Percentiles rank a stretch among this genome's conserved stretches.
Conservation (phyloP, 148 eudicot genomes). For the Fagopyrum homotropicum region DNA sequence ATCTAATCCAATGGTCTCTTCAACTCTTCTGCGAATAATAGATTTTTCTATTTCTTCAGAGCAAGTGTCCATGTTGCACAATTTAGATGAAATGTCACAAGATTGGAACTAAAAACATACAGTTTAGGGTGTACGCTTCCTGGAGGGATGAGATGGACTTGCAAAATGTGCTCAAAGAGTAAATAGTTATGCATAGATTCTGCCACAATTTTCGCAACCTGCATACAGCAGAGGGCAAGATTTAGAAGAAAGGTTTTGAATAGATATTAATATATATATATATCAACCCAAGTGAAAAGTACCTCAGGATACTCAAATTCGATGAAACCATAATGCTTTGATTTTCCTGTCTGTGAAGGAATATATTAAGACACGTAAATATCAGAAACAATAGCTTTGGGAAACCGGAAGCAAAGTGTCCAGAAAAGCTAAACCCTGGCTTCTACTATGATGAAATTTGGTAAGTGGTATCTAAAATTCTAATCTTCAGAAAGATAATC, state of each 20-base stretch:
- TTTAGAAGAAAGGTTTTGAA: background rate
- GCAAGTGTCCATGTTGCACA: background rate
- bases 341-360: conserved; percentile 75
- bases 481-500: background rate
- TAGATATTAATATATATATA: background rate
- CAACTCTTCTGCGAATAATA: background rate
- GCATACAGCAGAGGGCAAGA: conserved; percentile 13
- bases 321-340: conserved; percentile 91
- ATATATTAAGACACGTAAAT: background rate
- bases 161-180: conserved; percentile 77
- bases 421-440: background rate
- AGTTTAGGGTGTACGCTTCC: conserved; percentile 75
- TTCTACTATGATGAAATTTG: background rate
- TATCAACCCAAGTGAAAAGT: background rate
- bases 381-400: background rate
- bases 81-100: background rate
- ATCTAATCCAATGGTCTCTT: too few relatives aligned
- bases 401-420: background rate
- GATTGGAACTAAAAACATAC: conserved; percentile 24
- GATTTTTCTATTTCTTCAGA: background rate
- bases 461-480: background rate
- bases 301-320: conserved; percentile 96
- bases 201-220: conserved; percentile 92
- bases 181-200: conserved; percentile 93
- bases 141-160: conserved; percentile 66